A percentile compares a stretch with the other conserved stretches of the same genome.
Evolutionary conservation across 2,329 filamentous ascomycete species (phyloP).

Genomic region (Beauveria rudraprayagi): DNA sequence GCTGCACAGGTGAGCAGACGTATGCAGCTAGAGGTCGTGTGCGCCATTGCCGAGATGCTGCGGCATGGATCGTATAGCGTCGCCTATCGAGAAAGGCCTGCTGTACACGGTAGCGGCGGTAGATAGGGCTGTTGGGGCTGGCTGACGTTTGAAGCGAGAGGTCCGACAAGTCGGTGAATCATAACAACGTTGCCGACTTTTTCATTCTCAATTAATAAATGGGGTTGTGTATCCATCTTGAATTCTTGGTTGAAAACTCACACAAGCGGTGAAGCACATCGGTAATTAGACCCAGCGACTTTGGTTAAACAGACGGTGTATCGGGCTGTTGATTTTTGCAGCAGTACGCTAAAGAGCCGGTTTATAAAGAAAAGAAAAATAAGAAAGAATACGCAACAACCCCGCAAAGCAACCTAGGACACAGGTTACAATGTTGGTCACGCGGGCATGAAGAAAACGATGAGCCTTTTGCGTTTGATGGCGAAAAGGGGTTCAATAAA

Average conservation of each 20-base stretch:
- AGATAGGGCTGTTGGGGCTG: neutral
- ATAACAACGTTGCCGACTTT: neutral
- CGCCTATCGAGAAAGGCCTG: neutral
- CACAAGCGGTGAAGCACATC: neutral
- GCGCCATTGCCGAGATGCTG: slow-evolving; percentile 2
- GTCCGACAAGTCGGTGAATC: neutral
- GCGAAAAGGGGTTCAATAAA: neutral
- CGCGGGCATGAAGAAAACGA: neutral
- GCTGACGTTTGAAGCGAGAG: neutral
- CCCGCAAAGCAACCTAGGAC: neutral
- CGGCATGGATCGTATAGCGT: neutral
- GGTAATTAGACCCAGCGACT: neutral
- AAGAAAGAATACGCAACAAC: neutral
- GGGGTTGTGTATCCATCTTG: neutral
- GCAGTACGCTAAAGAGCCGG: no score
- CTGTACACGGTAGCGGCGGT: neutral
- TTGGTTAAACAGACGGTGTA: no score
- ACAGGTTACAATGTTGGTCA: neutral
- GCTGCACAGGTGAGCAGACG: neutral
- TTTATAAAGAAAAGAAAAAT: neutral
- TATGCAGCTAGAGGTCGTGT: neutral
- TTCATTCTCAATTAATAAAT: neutral
- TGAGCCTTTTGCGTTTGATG: neutral
- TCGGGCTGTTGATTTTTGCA: no score
- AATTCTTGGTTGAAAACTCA: neutral